phyloP scores from a whole-genome alignment of 495 filamentous ascomycete species.

The Xylaria venustula region DNA sequence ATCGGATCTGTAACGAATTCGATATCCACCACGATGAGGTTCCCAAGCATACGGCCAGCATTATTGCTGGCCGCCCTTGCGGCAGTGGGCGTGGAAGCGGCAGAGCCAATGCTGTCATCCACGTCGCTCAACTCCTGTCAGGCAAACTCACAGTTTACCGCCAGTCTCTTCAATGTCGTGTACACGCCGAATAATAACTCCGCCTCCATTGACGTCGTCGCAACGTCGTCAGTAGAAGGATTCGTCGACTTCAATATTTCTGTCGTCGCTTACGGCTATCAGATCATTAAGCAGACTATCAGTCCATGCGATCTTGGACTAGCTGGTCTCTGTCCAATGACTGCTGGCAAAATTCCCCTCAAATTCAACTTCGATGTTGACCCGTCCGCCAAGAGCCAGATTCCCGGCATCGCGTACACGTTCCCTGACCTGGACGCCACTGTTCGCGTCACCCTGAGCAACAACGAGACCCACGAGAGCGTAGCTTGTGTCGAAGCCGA shows the following conservation, averaged over 20 bases:
- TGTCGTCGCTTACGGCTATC: conserved; percentile 80
- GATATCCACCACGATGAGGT: conserved; percentile 7
- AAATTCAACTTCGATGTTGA: conserved; percentile 64
- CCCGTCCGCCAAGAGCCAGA: conserved; percentile 52
- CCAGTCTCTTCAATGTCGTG: conserved; percentile 76
- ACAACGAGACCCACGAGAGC: conserved; percentile 52
- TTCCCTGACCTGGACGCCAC: conserved; percentile 93
- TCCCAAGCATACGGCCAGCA: conserved; percentile 19
- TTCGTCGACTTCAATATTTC: conserved; percentile 77
- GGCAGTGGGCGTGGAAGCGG: conserved; percentile 25
- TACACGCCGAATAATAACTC: conserved; percentile 76
- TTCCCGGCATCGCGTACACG: conserved; percentile 85
- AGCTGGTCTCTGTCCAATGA: conserved; percentile 89
- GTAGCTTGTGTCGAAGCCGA: conserved; percentile 87
- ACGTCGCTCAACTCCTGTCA: conserved; percentile 78
- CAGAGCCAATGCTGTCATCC: conserved; percentile 56
- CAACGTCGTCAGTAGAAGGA: conserved; percentile 80
- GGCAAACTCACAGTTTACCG: conserved; percentile 74
- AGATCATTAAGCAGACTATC: conserved; percentile 59
- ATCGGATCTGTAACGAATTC: conserved; percentile 3
- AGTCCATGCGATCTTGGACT: conserved; percentile 74
- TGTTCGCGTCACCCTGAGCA: conserved; percentile 77
- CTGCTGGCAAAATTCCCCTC: conserved; percentile 75
- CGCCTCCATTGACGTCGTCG: conserved; percentile 72
- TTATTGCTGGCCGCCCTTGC: conserved; percentile 35